phyloP scores from a whole-genome alignment of 2,329 filamentous ascomycete species.

The Beauveria medogensis region DNA sequence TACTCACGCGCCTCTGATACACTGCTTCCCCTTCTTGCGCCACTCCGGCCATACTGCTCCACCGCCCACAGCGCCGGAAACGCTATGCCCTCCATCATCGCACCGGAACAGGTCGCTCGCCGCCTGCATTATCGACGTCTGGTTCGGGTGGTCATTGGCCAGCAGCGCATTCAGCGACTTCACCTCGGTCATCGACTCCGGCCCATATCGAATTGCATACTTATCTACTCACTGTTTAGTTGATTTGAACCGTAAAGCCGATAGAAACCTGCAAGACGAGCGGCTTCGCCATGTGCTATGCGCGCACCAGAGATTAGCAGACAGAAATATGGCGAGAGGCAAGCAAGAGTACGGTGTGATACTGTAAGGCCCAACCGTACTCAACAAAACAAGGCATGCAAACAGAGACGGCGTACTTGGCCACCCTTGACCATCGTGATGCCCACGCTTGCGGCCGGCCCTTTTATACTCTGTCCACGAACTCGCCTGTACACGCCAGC shows the following conservation, averaged over 20 bases:
- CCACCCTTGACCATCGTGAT: not conserved
- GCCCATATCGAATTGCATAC: not conserved
- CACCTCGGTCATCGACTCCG: not conserved
- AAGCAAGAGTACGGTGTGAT: not conserved
- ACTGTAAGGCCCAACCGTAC: not conserved
- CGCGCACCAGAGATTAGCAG: not conserved
- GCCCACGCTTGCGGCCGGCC: not conserved
- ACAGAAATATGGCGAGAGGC: not conserved
- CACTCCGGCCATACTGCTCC: not conserved
- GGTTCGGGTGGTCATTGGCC: not conserved
- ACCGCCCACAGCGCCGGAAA: slow-evolving; percentile 6
- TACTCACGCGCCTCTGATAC: slow-evolving; percentile 3
- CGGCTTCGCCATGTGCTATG: not conserved
- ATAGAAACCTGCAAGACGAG: not conserved
- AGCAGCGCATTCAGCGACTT: not conserved
- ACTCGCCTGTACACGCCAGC: not conserved
- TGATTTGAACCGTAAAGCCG: slow-evolving; percentile 2
- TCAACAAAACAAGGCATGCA: not conserved
- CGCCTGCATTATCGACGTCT: not conserved
- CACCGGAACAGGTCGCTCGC: slow-evolving; percentile 2
- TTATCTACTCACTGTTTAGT: not conserved
- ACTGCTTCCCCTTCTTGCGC: not conserved
- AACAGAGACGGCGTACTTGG: not conserved
- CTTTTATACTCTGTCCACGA: not conserved
- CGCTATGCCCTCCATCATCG: not conserved